Percentiles rank a stretch among this genome's conserved stretches.
phyloP scores from a whole-genome alignment of 345 rosid genomes.

The Cardamine chenopodiifolia region DNA sequence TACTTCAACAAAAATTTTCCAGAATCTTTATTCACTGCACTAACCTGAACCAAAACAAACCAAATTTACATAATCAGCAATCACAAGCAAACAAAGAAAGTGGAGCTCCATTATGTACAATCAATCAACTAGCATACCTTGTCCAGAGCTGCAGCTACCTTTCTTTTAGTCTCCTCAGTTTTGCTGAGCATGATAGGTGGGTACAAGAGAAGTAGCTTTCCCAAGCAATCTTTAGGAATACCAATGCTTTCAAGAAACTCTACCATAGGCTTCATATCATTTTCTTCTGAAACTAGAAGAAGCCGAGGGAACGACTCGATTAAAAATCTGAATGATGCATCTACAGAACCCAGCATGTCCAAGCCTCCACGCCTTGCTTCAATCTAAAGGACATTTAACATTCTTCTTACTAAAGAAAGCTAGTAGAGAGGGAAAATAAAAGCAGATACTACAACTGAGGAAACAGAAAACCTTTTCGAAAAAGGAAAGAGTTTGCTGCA shows the following conservation, averaged over 20 bases:
- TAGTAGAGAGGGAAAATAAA: neutral
- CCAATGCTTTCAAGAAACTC: conserved; percentile 61
- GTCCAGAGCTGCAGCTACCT: conserved; percentile 45
- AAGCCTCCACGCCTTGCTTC: conserved; percentile 96
- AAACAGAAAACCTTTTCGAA: conserved; percentile 74
- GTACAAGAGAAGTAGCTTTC: conserved; percentile 62
- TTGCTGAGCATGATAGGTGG: conserved; percentile 62
- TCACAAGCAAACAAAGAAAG: conserved; percentile 12
- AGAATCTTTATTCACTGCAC: conserved; percentile 48
- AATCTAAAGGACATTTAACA: conserved; percentile 50
- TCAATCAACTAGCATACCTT: conserved; percentile 51
- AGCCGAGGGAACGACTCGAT: conserved; percentile 86
- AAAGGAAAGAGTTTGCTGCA: conserved; percentile 81
- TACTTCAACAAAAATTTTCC: conserved; percentile 70
- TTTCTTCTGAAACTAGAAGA: conserved; percentile 63
- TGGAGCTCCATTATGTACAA: conserved; percentile 10
- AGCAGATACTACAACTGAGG: neutral
- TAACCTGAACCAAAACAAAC: conserved; percentile 48
- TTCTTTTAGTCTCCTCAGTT: conserved; percentile 50
- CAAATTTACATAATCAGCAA: conserved; percentile 30
- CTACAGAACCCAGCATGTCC: conserved; percentile 60
- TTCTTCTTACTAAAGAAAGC: conserved; percentile 19
- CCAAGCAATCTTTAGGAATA: conserved; percentile 47
- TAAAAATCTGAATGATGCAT: conserved; percentile 60
- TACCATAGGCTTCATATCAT: conserved; percentile 60